Percentiles rank a stretch among this genome's conserved stretches.
Evolutionary conservation across 371 early-diverging fungal species (phyloP).

Genomic region (Batkoa obscura): DNA sequence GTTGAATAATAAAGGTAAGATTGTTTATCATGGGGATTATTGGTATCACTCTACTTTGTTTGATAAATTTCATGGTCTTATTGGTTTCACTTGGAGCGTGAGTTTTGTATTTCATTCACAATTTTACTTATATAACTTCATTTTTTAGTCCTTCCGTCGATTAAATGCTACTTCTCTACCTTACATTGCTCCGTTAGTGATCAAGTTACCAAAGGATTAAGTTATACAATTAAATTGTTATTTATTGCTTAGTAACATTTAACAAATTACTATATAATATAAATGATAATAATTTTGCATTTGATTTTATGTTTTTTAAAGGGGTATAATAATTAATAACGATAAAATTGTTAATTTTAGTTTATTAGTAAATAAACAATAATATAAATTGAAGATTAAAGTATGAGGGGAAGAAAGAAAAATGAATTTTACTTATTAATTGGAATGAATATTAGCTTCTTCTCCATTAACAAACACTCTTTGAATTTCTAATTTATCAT

Average conservation of each 20-base stretch:
- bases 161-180: neutral
- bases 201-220: too few species aligned
- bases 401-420: neutral
- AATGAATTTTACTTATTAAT: neutral
- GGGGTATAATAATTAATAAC: too few species aligned
- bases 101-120: neutral
- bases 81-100: neutral
- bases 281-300: too few species aligned
- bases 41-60: neutral
- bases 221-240: too few species aligned
- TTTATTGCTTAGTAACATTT: too few species aligned
- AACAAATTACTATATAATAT: too few species aligned
- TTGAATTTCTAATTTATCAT: constrained; percentile 39
- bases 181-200: neutral
- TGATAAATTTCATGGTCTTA: neutral
- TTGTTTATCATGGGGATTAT: neutral
- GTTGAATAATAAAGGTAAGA: neutral
- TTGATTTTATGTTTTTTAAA: too few species aligned
- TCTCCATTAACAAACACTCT: constrained; percentile 55
- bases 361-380: too few species aligned
- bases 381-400: neutral
- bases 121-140: neutral
- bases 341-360: too few species aligned
- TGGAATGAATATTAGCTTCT: constrained; percentile 20
- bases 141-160: neutral